A percentile compares a stretch with the other conserved stretches of the same genome.
Conservation (phyloP, 305 asterid species). For the Nicotiana rustica region DNA sequence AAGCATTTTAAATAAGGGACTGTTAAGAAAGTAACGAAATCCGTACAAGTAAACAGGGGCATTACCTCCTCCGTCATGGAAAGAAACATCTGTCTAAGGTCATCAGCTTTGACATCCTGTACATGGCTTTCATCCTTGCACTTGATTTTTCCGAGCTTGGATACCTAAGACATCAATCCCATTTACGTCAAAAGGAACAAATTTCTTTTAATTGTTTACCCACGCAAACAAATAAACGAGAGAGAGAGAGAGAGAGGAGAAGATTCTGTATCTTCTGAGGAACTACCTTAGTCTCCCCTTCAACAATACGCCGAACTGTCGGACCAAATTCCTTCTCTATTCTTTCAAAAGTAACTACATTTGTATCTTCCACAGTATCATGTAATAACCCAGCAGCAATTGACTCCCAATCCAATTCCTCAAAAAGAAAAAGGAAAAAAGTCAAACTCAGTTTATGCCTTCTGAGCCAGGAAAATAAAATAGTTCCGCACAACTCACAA, state of each 20-base stretch:
- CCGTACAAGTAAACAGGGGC: slow-evolving; percentile 3
- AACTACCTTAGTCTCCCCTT: slow-evolving; percentile 95
- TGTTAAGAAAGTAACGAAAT: slow-evolving; percentile 33
- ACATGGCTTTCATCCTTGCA: slow-evolving; percentile 75
- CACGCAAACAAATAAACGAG: not conserved
- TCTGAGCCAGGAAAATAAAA: slow-evolving; percentile 33
- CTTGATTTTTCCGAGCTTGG: slow-evolving; percentile 94
- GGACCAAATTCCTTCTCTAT: slow-evolving; percentile 83
- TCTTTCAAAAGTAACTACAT: slow-evolving; percentile 82
- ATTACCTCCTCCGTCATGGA: slow-evolving; percentile 97
- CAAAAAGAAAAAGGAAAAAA: slow-evolving; percentile 30
- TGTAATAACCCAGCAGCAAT: slow-evolving; percentile 94
- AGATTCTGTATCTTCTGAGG: slow-evolving; percentile 21
- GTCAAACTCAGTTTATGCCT: slow-evolving; percentile 17
- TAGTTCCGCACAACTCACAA: slow-evolving; percentile 58
- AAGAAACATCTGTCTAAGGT: slow-evolving; percentile 94
- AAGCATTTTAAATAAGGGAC: slow-evolving; percentile 35
- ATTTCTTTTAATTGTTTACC: not conserved
- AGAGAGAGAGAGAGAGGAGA: slow-evolving; percentile 27
- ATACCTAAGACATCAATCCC: slow-evolving; percentile 61
- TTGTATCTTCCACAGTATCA: slow-evolving; percentile 95
- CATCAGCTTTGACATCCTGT: slow-evolving; percentile 97
- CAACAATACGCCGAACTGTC: slow-evolving; percentile 85
- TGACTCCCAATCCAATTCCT: slow-evolving; percentile 98
- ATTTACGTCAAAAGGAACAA: slow-evolving; percentile 32